Percentiles rank a stretch among this genome's conserved stretches.
These are phyloP conservation scores for Tolypocladium inflatum DNA, from an alignment of 2,329 filamentous ascomycete species.

Conservation along the genomic window DNA sequence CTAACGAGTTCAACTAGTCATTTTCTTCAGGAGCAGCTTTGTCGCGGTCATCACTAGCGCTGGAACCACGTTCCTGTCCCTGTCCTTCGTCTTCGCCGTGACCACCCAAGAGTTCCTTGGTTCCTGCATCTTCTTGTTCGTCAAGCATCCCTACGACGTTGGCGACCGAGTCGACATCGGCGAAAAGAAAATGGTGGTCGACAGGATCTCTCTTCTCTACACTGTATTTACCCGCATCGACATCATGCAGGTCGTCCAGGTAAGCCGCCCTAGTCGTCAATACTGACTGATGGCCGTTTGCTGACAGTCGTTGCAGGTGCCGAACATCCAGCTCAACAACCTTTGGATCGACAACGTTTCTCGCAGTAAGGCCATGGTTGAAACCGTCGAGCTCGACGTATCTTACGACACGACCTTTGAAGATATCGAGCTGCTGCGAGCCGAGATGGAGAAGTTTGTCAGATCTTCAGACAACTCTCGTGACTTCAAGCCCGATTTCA, in stretches of 20 bases:
- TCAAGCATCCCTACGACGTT: conserved; percentile 96
- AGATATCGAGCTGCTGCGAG: conserved; percentile 75
- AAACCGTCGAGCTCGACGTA: conserved; percentile 70
- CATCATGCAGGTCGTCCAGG: conserved; percentile 65
- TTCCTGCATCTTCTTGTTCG: conserved; percentile 96
- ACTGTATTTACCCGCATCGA: conserved; percentile 81
- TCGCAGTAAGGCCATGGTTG: conserved; percentile 85
- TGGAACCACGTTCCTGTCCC: conserved; percentile 81
- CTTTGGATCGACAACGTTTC: conserved; percentile 94
- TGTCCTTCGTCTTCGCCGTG: conserved; percentile 93
- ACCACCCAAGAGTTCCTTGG: conserved; percentile 94
- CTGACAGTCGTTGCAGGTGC: conserved; percentile 45
- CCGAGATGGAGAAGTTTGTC: conserved; percentile 81
- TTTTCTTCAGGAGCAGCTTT: conserved; percentile 82
- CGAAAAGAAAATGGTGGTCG: conserved; percentile 65
- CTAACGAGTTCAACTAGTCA: conserved; percentile 37
- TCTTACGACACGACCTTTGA: conserved; percentile 83
- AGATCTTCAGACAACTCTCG: conserved; percentile 73
- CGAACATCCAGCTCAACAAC: conserved; percentile 85
- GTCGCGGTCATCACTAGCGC: conserved; percentile 79
- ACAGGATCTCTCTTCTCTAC: conserved; percentile 89
- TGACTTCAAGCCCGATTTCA: conserved; percentile 81
- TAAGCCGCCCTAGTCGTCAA: conserved; percentile 7
- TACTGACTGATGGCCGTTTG: background rate
- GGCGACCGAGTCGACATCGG: conserved; percentile 84